These are phyloP conservation scores for Cetradonia linearis DNA, from an alignment of 495 filamentous ascomycete species.

Conservation along the genomic window DNA sequence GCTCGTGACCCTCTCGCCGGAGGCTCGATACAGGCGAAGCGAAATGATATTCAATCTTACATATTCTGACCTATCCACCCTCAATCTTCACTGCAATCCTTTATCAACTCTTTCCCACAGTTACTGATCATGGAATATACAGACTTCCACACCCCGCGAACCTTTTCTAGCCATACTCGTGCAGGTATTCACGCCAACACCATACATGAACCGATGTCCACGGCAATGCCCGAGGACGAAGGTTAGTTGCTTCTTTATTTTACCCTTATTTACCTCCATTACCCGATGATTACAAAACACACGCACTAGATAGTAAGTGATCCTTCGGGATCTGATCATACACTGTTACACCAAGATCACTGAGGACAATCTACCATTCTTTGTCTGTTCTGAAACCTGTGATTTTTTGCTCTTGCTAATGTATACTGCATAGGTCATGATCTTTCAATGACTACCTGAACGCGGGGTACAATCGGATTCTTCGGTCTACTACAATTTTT, in stretches of 20 bases:
- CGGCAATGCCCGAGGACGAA: not conserved
- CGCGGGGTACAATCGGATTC: not conserved
- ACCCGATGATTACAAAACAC: conserved; percentile 63
- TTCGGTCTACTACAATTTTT: not conserved
- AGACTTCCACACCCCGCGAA: not conserved
- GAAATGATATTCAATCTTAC: conserved; percentile 90
- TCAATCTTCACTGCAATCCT: conserved; percentile 17
- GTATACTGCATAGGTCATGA: not conserved
- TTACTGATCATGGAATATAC: not conserved
- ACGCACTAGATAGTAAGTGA: conserved; percentile 84
- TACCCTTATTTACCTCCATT: conserved; percentile 2
- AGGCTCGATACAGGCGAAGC: conserved; percentile 60
- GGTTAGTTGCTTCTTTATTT: not conserved
- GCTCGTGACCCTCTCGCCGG: conserved; percentile 78
- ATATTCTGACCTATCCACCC: conserved; percentile 66
- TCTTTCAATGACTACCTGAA: too few species aligned
- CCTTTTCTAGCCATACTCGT: too few species aligned
- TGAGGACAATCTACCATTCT: conserved; percentile 42
- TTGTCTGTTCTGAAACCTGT: not conserved
- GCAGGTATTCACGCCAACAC: too few species aligned
- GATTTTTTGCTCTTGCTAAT: not conserved
- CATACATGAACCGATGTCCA: not conserved
- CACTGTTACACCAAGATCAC: conserved; percentile 72
- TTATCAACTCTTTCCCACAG: conserved; percentile 17
- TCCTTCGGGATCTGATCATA: conserved; percentile 54